Evolutionary conservation across 768 basidiomycete species (phyloP), one percentile per base, ranked within the genome.

Genomic region (Vishniacozyma victoriae): DNA sequence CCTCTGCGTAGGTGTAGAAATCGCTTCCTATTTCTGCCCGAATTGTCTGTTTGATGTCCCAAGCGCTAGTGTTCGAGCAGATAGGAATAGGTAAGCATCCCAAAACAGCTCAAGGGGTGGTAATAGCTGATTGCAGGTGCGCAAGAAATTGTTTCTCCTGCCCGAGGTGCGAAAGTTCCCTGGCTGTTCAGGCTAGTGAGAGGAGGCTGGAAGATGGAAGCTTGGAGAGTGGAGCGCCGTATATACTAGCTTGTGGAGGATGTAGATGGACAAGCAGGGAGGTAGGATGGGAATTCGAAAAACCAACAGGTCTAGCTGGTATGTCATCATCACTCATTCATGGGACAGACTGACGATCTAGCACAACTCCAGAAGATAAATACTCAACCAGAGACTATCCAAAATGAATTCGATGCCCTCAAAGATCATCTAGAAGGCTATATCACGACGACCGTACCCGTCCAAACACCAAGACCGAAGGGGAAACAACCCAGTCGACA

Each of bases 41-140:
- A 92, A 93, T 70, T 99, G 95, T 71, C 77, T 96, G 15, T 99
- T 97, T 71, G 95, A 99, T 69, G 95, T 99, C 11, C 93, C 95
- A 0, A 90, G 85, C 68, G 95, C 95, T 2, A 95, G 90, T 62
- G 95, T 99, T n/a, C 79, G 95, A 46, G 90, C 87, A 12, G 95
- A 99, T 74, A 93, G 91, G 78, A 96, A 95, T 65, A 79, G 92
- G 93, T 87, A 55, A 59, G 73, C 54, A 25, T 16, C 3, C 20
- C 18, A 9, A 29, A 1, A 48, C 33, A 25, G n/a, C n/a, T n/a
- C n/a, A n/a, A n/a, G n/a, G n/a, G n/a, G n/a, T n/a, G n/a, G n/a
- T n/a, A n/a, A 7, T 44, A 22, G 38, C 41, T 46, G 53, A 15
- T 6, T 6, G 3, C 67, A 96, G 95, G 80, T 99, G 95, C 72